A percentile compares a stretch with the other conserved stretches of the same genome.
phyloP scores from a whole-genome alignment of 208 protist genomes.

The Endotrypanum monterogeii region DNA sequence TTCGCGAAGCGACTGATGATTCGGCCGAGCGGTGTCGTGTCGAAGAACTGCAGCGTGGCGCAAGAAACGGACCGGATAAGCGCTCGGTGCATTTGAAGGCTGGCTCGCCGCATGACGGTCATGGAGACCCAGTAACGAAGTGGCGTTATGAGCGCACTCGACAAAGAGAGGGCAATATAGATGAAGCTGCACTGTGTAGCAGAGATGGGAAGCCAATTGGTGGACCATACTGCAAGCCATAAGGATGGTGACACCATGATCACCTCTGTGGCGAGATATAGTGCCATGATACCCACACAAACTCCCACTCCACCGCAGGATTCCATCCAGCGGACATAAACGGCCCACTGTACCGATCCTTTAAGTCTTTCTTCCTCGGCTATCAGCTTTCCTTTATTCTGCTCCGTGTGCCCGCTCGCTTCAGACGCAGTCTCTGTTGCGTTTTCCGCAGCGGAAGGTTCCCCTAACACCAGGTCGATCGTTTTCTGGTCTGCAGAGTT shows the following conservation, averaged over 20 bases:
- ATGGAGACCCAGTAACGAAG: slow-evolving; percentile 20
- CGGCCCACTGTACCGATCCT: slow-evolving; percentile 37
- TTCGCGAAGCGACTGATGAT: slow-evolving; percentile 82
- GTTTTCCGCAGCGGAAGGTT: background rate
- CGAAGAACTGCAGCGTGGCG: slow-evolving; percentile 56
- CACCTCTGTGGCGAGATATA: slow-evolving; percentile 40
- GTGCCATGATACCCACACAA: slow-evolving; percentile 31
- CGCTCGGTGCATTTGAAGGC: slow-evolving; percentile 40
- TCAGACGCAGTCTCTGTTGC: background rate
- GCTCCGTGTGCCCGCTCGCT: background rate
- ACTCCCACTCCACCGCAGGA: slow-evolving; percentile 10
- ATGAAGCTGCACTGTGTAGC: slow-evolving; percentile 12
- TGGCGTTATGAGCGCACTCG: slow-evolving; percentile 1
- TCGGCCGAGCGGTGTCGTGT: slow-evolving; percentile 46
- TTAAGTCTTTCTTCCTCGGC: slow-evolving; percentile 13
- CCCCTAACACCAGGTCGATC: background rate
- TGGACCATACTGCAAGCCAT: slow-evolving; percentile 70
- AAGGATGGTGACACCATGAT: slow-evolving; percentile 18
- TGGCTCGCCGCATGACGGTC: slow-evolving; percentile 30
- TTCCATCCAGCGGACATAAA: slow-evolving; percentile 52
- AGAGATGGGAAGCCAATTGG: slow-evolving; percentile 19
- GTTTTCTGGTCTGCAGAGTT: no score
- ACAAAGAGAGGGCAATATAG: slow-evolving; percentile 6
- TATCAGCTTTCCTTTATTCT: slow-evolving; percentile 6
- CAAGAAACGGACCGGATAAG: slow-evolving; percentile 46